These are phyloP conservation scores for Solanum peruvianum DNA, from an alignment of 257 asterid genomes.

Conservation along the genomic window DNA sequence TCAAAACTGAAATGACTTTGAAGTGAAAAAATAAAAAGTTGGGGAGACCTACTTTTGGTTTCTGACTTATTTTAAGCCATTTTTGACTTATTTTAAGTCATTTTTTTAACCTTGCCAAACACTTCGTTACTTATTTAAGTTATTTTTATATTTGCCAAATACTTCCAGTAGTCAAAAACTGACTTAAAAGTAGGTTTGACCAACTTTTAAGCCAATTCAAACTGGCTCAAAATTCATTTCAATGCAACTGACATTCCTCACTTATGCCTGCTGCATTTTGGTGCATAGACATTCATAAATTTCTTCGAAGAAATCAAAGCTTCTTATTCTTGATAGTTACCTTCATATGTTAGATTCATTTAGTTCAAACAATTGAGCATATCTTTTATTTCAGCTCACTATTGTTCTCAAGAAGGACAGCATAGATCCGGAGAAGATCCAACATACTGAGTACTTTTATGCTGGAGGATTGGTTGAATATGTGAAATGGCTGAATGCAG, in stretches of 20 bases:
- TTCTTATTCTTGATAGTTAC: neutral
- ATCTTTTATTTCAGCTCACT: slow-evolving; percentile 36
- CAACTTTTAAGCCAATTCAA: no score
- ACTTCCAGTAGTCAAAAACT: no score
- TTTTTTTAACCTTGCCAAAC: no score
- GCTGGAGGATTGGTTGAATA: slow-evolving; percentile 95
- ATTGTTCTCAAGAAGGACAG: slow-evolving; percentile 60
- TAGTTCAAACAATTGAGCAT: neutral
- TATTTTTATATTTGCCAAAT: no score
- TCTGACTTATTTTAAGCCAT: no score
- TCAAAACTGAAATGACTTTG: no score
- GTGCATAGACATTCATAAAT: neutral
- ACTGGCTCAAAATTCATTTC: neutral
- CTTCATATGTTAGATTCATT: neutral
- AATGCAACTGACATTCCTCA: neutral
- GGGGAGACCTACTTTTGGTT: no score
- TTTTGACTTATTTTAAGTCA: no score
- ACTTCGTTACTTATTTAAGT: no score
- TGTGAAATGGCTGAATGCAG: slow-evolving; percentile 85
- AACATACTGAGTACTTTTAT: slow-evolving; percentile 55
- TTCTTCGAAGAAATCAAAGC: neutral
- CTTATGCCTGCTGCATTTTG: neutral
- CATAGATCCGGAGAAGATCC: slow-evolving; percentile 48
- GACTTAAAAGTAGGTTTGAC: no score
- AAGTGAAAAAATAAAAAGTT: no score